These are phyloP conservation scores for Leccinellum rugosiceps DNA, from an alignment of 768 basidiomycete species.

Conservation along the genomic window DNA sequence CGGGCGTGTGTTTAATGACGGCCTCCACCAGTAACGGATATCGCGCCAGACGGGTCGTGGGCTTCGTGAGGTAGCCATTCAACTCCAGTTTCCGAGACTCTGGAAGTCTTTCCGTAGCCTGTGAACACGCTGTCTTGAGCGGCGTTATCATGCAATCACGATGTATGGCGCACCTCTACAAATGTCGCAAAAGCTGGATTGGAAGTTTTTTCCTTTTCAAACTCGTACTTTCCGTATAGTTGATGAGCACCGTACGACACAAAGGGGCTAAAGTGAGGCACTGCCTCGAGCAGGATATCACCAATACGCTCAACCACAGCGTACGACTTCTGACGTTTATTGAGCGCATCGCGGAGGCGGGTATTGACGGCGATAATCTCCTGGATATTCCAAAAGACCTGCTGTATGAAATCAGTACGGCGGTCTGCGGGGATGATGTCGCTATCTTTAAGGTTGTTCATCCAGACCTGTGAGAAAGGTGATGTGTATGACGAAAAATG, in stretches of 20 bases:
- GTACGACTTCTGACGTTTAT: constrained; percentile 91
- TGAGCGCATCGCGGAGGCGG: constrained; percentile 87
- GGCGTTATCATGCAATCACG: neutral
- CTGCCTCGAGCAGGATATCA: constrained; percentile 83
- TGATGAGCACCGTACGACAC: constrained; percentile 96
- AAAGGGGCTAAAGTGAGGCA: constrained; percentile 88
- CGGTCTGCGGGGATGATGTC: constrained; percentile 75
- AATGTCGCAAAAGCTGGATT: constrained; percentile 93
- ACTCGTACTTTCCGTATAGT: constrained; percentile 97
- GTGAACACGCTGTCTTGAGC: constrained; percentile 2
- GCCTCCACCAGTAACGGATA: constrained; percentile 93
- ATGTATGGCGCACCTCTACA: constrained; percentile 67
- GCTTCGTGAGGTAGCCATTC: constrained; percentile 97
- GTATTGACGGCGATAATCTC: constrained; percentile 93
- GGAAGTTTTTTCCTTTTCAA: constrained; percentile 95
- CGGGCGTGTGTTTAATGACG: constrained; percentile 87
- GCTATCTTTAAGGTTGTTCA: constrained; percentile 74
- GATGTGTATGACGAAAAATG: neutral
- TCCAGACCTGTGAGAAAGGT: constrained; percentile 64
- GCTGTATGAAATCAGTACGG: constrained; percentile 81
- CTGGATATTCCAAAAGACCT: constrained; percentile 97
- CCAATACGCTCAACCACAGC: constrained; percentile 91
- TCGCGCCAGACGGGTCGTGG: constrained; percentile 94
- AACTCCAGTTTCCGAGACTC: constrained; percentile 96
- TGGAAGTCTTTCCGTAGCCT: constrained; percentile 89